phyloP scores from a whole-genome alignment of 805 yeast genomes.

The Tetrapisispora namnaoensis region DNA sequence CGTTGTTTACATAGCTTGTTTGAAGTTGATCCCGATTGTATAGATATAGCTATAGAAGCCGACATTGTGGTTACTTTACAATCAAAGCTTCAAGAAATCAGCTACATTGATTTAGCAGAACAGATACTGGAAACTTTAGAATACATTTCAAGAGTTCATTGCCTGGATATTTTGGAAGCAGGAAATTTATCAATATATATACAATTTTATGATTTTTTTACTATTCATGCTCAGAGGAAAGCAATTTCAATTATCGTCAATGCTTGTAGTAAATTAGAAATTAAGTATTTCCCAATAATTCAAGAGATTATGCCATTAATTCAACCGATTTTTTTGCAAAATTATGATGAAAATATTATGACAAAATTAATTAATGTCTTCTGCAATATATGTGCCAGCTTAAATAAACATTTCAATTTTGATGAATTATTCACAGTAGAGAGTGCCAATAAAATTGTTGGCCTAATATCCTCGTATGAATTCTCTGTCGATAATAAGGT shows the following conservation, averaged over 20 bases:
- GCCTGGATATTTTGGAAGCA: conserved; percentile 42
- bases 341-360: conserved; percentile 37
- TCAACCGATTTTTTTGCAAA: conserved; percentile 41
- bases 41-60: conserved; percentile 50
- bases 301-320: conserved; percentile 39
- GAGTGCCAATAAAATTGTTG: conserved; percentile 28
- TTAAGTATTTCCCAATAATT: conserved; percentile 37
- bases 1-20: conserved; percentile 73
- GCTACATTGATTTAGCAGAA: conserved; percentile 84
- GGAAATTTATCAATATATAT: conserved; percentile 54
- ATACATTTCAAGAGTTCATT: conserved; percentile 47
- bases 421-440: conserved; percentile 19
- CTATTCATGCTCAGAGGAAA: conserved; percentile 79
- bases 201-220: conserved; percentile 75
- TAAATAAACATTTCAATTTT: conserved; percentile 12
- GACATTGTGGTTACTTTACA: conserved; percentile 61
- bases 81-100: conserved; percentile 58
- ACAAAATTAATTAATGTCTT: conserved; percentile 16
- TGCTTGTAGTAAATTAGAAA: conserved; percentile 43
- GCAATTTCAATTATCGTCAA: conserved; percentile 66
- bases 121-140: conserved; percentile 75
- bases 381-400: conserved; percentile 20
- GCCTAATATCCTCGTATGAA: conserved; percentile 24
- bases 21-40: conserved; percentile 61
- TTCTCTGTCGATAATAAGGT: conserved; percentile 25